Evolutionary conservation across 2,329 filamentous ascomycete genomes (phyloP), one percentile per base, ranked within the genome.

Genomic region (Diaporthe sp.): DNA sequence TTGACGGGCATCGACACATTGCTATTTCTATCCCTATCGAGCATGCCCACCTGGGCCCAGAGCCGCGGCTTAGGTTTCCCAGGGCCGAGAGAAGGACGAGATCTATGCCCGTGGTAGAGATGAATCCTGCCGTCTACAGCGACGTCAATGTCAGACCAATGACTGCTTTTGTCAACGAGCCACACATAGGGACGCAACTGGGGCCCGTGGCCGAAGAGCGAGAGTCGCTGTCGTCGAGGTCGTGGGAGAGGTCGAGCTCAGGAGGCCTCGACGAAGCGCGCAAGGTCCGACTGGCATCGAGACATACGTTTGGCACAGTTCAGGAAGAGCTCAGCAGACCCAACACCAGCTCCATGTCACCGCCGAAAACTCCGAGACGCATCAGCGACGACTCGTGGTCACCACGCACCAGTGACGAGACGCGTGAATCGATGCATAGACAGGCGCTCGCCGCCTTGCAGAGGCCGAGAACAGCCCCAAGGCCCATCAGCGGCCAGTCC

Each of bases 1-100:
- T 82, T 9, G 86, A 84, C 3, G 90, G 90, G 1, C 85, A 90
- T 79, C 85, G 88, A 6, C 88, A 92, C 78, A 91, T 92, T 77
- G 89, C 90, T 75, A 92, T 92, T 71, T 91, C 90, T 0, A 91
- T 92, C 60, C 90, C 90, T 1, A 76, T 88, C 17, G 86, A 90
- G 77, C 83, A 89, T 75, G 86, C 85, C 7, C 85, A 88, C 31
- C 82, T 88, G 58, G 84, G 83, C 3, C 77, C 80, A 8, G 76
- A 79, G 28, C 78, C 80, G 51, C 81, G 81, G 63, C 78, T 81
- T 39, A 78, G 79, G 17, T 72, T 78, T 70, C 70, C 37, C 10
- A 42, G 34, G 9, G 31, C 42, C 15, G 31, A 31, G 44, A 63
- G 63, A 31, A 71, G 57, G 57, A 37, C 67, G 49, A 71, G 44